These are phyloP conservation scores for Metschnikowia hibisci DNA, from an alignment of 805 yeast genomes.

Conservation along the genomic window DNA sequence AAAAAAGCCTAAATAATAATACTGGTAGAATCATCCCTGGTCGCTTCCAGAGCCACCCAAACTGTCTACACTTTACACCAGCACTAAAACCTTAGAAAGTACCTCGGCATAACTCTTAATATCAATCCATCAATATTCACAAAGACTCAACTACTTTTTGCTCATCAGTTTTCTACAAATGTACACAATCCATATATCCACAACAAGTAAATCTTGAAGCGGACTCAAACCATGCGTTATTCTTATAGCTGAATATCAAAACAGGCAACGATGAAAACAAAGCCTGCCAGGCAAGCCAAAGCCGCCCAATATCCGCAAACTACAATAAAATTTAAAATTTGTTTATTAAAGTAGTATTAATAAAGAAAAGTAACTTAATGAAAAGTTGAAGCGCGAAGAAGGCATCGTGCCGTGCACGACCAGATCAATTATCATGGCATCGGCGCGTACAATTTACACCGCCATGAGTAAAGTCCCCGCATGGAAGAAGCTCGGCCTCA, in stretches of 20 bases:
- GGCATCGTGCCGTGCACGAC: constrained; percentile 12
- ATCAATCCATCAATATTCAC: no score
- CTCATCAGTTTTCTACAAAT: constrained; percentile 7
- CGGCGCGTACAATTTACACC: background rate
- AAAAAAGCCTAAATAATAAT: no score
- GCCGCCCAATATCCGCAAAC: constrained; percentile 16
- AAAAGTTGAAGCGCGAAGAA: constrained; percentile 1
- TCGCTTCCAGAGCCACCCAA: no score
- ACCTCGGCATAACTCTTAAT: no score
- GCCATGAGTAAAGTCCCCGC: constrained; percentile 53
- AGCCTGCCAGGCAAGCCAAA: constrained; percentile 9
- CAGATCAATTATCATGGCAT: background rate
- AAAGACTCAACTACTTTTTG: no score
- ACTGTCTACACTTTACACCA: no score
- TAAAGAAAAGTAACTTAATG: background rate
- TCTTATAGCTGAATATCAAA: constrained; percentile 32
- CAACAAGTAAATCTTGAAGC: constrained; percentile 29
- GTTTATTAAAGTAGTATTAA: background rate
- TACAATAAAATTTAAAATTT: constrained; percentile 2
- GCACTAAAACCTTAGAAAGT: no score
- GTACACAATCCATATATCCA: constrained; percentile 47
- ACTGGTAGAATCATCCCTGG: no score
- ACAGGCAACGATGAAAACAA: constrained; percentile 9
- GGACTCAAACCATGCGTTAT: constrained; percentile 47
- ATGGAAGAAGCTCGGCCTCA: constrained; percentile 75